These are phyloP conservation scores for Phaeosphaeria sp. DNA, from an alignment of 2,329 filamentous ascomycete species.

Conservation along the genomic window DNA sequence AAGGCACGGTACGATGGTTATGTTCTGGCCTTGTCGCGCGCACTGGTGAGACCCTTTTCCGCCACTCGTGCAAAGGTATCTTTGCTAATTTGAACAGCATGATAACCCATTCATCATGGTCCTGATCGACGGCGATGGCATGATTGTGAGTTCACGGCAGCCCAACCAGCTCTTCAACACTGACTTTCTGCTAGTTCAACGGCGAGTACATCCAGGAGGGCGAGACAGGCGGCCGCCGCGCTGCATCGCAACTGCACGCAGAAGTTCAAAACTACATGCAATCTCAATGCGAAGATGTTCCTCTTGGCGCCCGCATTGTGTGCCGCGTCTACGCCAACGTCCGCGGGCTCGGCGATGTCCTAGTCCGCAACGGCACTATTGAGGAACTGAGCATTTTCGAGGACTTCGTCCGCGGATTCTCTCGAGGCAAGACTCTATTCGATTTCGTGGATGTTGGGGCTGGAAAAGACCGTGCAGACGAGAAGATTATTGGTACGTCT, in stretches of 20 bases:
- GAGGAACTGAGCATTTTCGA: conserved; percentile 52
- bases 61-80: background rate
- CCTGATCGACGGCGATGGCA: conserved; percentile 63
- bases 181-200: conserved; percentile 49
- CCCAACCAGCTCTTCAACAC: background rate
- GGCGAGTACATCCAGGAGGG: conserved; percentile 58
- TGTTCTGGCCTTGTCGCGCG: conserved; percentile 24
- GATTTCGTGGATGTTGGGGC: conserved; percentile 55
- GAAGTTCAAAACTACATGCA: conserved; percentile 54
- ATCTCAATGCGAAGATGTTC: conserved; percentile 43
- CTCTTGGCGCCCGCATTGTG: conserved; percentile 55
- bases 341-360: conserved; percentile 57
- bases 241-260: conserved; percentile 57
- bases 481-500: conserved; percentile 57
- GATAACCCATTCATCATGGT: conserved; percentile 60
- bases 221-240: conserved; percentile 60
- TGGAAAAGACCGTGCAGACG: conserved; percentile 55
- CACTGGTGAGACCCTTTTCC: conserved; percentile 27
- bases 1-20: conserved; percentile 26
- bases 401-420: conserved; percentile 64
- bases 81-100: conserved; percentile 9
- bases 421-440: conserved; percentile 54
- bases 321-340: conserved; percentile 62
- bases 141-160: conserved; percentile 46
- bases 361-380: conserved; percentile 54